A percentile compares a stretch with the other conserved stretches of the same genome.
These are phyloP conservation scores for Simmondsia chinensis DNA, from an alignment of 148 eudicot species.

Conservation along the genomic window DNA sequence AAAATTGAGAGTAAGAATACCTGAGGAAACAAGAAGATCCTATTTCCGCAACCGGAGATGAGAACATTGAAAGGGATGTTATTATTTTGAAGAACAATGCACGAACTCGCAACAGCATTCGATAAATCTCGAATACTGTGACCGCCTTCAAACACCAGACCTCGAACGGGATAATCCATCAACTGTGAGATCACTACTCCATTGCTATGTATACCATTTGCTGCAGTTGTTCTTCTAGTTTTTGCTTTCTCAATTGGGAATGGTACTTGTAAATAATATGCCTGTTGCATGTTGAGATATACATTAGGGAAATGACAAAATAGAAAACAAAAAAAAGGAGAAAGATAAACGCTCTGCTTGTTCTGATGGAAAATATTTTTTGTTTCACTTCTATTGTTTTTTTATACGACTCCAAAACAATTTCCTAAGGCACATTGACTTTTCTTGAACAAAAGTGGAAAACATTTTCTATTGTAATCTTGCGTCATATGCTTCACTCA, in stretches of 20 bases:
- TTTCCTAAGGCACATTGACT: too few relatives aligned
- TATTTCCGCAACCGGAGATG: slow-evolving; percentile 56
- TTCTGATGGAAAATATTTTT: too few relatives aligned
- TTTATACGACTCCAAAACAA: too few relatives aligned
- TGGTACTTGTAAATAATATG: slow-evolving; percentile 59
- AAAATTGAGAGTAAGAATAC: slow-evolving; percentile 17
- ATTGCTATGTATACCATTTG: slow-evolving; percentile 4
- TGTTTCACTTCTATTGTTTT: too few relatives aligned
- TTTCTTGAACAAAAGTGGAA: too few relatives aligned
- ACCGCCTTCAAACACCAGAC: slow-evolving; percentile 78
- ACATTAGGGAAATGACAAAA: too few relatives aligned
- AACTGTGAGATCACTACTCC: slow-evolving; percentile 63
- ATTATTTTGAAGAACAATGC: slow-evolving; percentile 58
- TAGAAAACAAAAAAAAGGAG: too few relatives aligned
- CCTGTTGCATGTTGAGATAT: slow-evolving; percentile 30
- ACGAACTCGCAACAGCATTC: slow-evolving; percentile 48
- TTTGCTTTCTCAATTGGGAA: slow-evolving; percentile 73
- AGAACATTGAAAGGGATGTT: slow-evolving; percentile 74
- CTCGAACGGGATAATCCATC: slow-evolving; percentile 61
- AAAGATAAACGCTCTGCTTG: too few relatives aligned
- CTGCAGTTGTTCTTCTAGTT: slow-evolving; percentile 27
- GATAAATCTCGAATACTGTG: slow-evolving; percentile 41
- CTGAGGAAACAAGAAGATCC: slow-evolving; percentile 74
- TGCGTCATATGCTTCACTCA: too few relatives aligned
- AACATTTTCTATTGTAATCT: too few relatives aligned